phyloP scores from a whole-genome alignment of 2,329 filamentous ascomycete genomes.

The Microcera coccophila region DNA sequence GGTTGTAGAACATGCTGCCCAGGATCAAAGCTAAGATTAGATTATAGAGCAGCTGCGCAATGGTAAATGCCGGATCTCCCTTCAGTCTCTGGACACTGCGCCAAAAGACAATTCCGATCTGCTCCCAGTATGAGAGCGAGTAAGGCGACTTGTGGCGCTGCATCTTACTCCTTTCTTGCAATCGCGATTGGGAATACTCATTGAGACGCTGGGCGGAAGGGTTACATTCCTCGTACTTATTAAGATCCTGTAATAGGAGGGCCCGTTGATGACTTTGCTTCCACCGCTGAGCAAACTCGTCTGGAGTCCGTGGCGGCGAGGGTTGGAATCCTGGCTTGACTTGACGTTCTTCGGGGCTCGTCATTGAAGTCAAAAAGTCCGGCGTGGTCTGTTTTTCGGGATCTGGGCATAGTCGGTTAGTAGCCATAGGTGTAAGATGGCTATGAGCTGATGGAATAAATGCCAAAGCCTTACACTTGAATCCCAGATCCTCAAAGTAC shows the following conservation, averaged over 20 bases:
- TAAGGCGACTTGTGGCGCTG: slow-evolving; percentile 25
- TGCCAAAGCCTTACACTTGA: no score
- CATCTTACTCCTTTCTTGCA: no score
- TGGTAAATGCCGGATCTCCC: slow-evolving; percentile 37
- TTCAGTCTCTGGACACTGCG: slow-evolving; percentile 38
- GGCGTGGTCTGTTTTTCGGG: slow-evolving; percentile 56
- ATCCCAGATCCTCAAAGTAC: slow-evolving; percentile 60
- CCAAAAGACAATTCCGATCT: slow-evolving; percentile 19
- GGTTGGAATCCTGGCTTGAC: slow-evolving; percentile 32
- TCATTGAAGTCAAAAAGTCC: slow-evolving; percentile 62
- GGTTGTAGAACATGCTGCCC: slow-evolving; percentile 48
- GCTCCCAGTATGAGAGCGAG: slow-evolving; percentile 21
- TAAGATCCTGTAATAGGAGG: slow-evolving; percentile 46
- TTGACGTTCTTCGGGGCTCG: slow-evolving; percentile 33
- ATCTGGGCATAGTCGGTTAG: slow-evolving; percentile 34
- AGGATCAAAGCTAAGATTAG: slow-evolving; percentile 49
- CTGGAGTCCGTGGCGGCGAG: slow-evolving; percentile 32
- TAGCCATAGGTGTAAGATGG: slow-evolving; percentile 59
- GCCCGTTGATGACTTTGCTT: slow-evolving; percentile 16
- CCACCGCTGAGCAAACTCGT: slow-evolving; percentile 37
- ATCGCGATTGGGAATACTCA: slow-evolving; percentile 44
- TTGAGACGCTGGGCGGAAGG: slow-evolving; percentile 40
- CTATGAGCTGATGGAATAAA: slow-evolving; percentile 56
- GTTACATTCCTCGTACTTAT: slow-evolving; percentile 41
- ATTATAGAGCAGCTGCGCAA: slow-evolving; percentile 40